phyloP scores from a whole-genome alignment of 331 rosid species.

The Quercus phellos region DNA sequence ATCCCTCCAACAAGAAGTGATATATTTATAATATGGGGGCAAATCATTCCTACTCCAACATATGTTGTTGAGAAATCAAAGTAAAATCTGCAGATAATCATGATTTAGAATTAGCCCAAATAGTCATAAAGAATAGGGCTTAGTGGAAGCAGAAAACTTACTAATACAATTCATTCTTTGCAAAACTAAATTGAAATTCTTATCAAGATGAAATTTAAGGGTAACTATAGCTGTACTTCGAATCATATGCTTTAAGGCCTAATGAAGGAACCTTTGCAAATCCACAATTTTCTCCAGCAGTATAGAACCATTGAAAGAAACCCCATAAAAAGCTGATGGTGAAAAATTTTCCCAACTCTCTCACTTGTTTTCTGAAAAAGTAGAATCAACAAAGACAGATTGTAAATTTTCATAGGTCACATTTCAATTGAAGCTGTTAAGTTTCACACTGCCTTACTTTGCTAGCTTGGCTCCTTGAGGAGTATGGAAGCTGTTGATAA shows the following conservation, averaged over 20 bases:
- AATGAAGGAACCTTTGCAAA: constrained; percentile 54
- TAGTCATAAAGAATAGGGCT: not conserved
- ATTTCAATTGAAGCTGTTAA: too few species aligned
- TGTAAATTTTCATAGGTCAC: too few species aligned
- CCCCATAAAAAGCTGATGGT: constrained; percentile 73
- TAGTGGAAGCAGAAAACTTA: not conserved
- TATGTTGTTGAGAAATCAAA: constrained; percentile 71
- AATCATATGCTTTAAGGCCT: constrained; percentile 48
- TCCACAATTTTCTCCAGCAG: constrained; percentile 48
- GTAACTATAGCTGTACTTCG: constrained; percentile 1
- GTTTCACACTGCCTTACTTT: constrained; percentile 29
- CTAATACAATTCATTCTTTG: not conserved
- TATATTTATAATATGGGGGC: constrained; percentile 65
- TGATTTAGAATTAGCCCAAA: not conserved
- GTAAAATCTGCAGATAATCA: constrained; percentile 40
- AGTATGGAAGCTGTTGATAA: constrained; percentile 76
- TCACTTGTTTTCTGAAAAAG: constrained; percentile 61
- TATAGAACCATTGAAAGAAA: constrained; percentile 73
- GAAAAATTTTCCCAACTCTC: constrained; percentile 53
- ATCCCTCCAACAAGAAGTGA: constrained; percentile 71
- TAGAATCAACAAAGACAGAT: too few species aligned
- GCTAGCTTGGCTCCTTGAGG: constrained; percentile 75
- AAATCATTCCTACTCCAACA: constrained; percentile 77
- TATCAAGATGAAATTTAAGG: not conserved
- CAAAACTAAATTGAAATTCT: not conserved